Conservation (phyloP, 2,329 filamentous ascomycete genomes). For the Coniochaeta pulveracea region DNA sequence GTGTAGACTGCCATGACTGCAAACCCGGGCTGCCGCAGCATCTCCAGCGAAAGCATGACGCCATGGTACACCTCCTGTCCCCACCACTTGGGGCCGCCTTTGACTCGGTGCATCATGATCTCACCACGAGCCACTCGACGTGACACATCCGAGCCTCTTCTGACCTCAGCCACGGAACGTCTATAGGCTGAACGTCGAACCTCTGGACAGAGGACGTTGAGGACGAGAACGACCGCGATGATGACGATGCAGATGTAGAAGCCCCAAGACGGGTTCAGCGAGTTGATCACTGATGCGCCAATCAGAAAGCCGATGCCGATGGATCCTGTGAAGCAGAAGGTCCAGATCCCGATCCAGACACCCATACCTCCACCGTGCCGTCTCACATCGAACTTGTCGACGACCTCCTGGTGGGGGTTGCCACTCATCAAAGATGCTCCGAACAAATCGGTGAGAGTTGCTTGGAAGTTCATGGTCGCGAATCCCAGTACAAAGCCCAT, state of each 20-base stretch:
- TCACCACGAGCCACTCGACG: conserved; percentile 58
- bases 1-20: conserved; percentile 60
- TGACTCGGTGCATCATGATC: conserved; percentile 63
- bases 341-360: conserved; percentile 69
- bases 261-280: conserved; percentile 56
- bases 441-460: conserved; percentile 62
- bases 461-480: conserved; percentile 66
- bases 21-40: conserved; percentile 67
- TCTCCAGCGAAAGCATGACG: conserved; percentile 51
- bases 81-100: conserved; percentile 66
- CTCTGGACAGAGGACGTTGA: conserved; percentile 64
- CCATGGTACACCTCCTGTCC: conserved; percentile 66
- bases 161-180: conserved; percentile 55
- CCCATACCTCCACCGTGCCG: conserved; percentile 70
- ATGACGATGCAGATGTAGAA: conserved; percentile 65
- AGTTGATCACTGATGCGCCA: conserved; percentile 58
- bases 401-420: conserved; percentile 61
- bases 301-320: conserved; percentile 61
- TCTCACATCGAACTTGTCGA: conserved; percentile 55
- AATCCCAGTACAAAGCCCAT: conserved; percentile 64
- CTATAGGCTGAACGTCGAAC: conserved; percentile 59
- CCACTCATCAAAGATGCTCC: conserved; percentile 64
- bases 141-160: conserved; percentile 38
- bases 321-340: conserved; percentile 65
- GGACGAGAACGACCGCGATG: conserved; percentile 49